Evolutionary conservation across 345 rosid species (phyloP), one percentile per base, ranked within the genome.

Genomic region (Acer saccharum): DNA sequence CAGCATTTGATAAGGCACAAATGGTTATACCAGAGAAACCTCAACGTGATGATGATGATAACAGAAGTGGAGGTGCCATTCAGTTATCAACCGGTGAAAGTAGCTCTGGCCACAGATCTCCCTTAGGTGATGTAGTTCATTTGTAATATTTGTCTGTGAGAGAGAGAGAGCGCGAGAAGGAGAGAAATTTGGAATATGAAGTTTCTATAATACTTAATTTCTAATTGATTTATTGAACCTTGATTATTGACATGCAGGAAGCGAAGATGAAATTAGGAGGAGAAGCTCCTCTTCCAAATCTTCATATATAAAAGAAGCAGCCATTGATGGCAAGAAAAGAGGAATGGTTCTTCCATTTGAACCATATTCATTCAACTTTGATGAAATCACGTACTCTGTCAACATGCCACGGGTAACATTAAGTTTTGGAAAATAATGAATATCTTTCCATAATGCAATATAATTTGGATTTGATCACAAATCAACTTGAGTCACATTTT

Each of bases 311-410:
- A 8, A 78, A 71, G 87, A 68, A 32, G 79, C 64, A 61, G 74
- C 62, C 18, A 64, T 23, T 16, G 81, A 80, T 29, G 73, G 21
- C 41, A 88, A 75, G 82, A 91, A 81, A 72, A 88, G 69, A 78
- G 96, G 98, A 78, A 90, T 93, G 95, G 87, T 93, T 78, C 92
- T 93, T 80, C 95, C 97, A 72, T 93, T 91, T 80, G 87, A 89
- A 81, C 97, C 90, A 79, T 89, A 87, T 83, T 89, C 88, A 14
- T 78, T 93, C 39, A 85, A 92, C 27, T 93, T 93, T 41, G 88
- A 90, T 68, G 80, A 88, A 29, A 74, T 93, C 72, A 52, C 69
- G 17, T 93, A 93, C 83, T 86, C 93, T 5, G 94, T 93, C 58
- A 92, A 91, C 78, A 93, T 43, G 46, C 46, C 46, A 43, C 46